A percentile compares a stretch with the other conserved stretches of the same genome.
phyloP scores from a whole-genome alignment of 1,284 basidiomycete genomes.

The Tilletia horrida region DNA sequence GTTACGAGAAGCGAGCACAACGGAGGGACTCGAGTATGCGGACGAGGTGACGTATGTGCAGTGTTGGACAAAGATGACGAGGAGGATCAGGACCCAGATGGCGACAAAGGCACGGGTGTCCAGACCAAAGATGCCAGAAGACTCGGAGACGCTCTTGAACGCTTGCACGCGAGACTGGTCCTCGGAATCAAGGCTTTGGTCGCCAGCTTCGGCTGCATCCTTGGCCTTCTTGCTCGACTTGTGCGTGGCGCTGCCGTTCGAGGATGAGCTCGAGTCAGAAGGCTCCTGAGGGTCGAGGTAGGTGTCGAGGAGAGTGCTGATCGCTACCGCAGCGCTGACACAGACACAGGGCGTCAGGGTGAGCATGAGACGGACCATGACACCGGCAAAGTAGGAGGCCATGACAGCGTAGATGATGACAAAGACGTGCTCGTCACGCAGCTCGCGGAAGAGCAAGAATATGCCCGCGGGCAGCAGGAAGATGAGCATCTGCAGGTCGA shows the following conservation, averaged over 20 bases:
- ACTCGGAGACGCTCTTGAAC: constrained; percentile 53
- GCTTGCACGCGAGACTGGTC: constrained; percentile 30
- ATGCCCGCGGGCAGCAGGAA: constrained; percentile 98
- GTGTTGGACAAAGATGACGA: constrained; percentile 75
- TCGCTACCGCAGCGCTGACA: constrained; percentile 82
- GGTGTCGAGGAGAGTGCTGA: constrained; percentile 81
- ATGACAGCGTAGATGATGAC: constrained; percentile 97
- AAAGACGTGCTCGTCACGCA: constrained; percentile 96
- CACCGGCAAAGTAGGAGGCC: constrained; percentile 96
- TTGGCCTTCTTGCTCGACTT: background rate
- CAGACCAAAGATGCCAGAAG: constrained; percentile 75
- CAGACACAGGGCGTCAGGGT: constrained; percentile 88
- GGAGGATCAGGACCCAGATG: constrained; percentile 72
- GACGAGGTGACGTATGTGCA: constrained; percentile 94
- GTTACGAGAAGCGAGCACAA: constrained; percentile 79
- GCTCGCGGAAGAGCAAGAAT: constrained; percentile 83
- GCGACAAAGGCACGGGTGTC: constrained; percentile 78
- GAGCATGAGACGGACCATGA: constrained; percentile 96
- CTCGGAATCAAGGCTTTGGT: background rate
- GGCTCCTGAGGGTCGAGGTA: constrained; percentile 72
- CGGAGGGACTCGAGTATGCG: constrained; percentile 96
- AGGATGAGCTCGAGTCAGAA: background rate
- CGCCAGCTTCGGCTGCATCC: background rate
- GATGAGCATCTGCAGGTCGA: constrained; percentile 95
- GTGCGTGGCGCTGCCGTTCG: constrained; percentile 17